Conservation (phyloP, 2,329 filamentous ascomycete genomes). For the Pseudogymnoascus sp. region DNA sequence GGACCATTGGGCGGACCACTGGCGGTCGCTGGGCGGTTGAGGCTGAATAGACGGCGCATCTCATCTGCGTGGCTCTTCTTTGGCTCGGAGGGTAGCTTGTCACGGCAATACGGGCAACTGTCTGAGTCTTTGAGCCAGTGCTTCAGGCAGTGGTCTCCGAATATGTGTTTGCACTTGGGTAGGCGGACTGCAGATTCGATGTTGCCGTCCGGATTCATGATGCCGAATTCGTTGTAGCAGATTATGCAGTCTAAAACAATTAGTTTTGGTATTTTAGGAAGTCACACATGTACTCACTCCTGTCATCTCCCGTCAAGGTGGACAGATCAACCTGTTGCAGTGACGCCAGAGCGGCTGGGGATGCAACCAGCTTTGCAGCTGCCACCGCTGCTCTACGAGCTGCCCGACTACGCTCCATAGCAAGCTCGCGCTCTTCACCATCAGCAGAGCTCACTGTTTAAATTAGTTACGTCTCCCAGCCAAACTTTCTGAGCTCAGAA, state of each 20-base stretch:
- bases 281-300: constrained; percentile 22
- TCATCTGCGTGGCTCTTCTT: background rate
- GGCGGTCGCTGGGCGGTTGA: background rate
- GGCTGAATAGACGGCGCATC: background rate
- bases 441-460: background rate
- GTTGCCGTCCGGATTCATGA: constrained; percentile 49
- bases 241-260: constrained; percentile 48
- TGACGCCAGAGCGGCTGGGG: constrained; percentile 24
- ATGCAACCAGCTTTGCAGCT: constrained; percentile 22
- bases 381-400: constrained; percentile 20
- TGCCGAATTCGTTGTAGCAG: constrained; percentile 57
- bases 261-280: constrained; percentile 6
- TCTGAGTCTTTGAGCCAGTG: constrained; percentile 58
- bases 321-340: constrained; percentile 24
- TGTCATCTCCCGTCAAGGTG: constrained; percentile 22
- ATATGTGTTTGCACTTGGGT: constrained; percentile 57
- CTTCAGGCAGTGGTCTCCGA: constrained; percentile 57
- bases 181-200: constrained; percentile 50
- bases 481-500: background rate
- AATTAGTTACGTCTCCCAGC: background rate
- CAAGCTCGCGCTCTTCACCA: constrained; percentile 5
- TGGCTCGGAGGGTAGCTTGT: constrained; percentile 48
- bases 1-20: background rate
- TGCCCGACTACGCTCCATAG: constrained; percentile 20
- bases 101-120: constrained; percentile 57